Evolutionary conservation across 176 grass and related monocot genomes (phyloP).

Genomic region (Thinopyrum elongatum): DNA sequence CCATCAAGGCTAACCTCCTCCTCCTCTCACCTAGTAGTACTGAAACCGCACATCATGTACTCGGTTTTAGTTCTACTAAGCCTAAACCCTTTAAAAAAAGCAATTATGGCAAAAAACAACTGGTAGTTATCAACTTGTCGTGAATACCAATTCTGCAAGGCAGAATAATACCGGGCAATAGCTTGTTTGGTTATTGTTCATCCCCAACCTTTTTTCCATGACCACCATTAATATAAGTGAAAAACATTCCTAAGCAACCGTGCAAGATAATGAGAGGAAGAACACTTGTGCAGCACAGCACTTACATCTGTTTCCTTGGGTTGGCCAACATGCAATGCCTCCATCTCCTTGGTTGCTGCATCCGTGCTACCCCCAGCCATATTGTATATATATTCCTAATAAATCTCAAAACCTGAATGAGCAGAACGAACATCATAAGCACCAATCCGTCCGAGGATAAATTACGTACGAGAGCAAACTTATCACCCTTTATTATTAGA

Average conservation of each 20-base stretch:
- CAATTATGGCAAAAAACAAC: not conserved
- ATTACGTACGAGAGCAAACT: not conserved
- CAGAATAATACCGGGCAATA: not conserved
- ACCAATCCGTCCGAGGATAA: not conserved
- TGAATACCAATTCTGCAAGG: not conserved
- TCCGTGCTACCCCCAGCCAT: slow-evolving; percentile 17
- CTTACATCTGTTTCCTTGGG: slow-evolving; percentile 26
- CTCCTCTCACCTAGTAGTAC: too few species aligned
- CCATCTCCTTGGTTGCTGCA: slow-evolving; percentile 37
- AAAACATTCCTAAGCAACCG: not conserved
- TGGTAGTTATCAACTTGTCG: not conserved
- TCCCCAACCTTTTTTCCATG: not conserved
- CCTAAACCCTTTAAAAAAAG: too few species aligned
- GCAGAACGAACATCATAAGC: slow-evolving; percentile 11
- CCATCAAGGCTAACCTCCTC: too few species aligned
- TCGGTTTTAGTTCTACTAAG: too few species aligned
- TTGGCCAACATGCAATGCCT: slow-evolving; percentile 26
- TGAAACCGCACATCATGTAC: too few species aligned
- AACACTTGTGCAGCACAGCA: not conserved
- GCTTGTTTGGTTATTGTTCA: not conserved
- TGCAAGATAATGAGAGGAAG: not conserved
- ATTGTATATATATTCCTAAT: not conserved
- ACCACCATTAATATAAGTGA: not conserved
- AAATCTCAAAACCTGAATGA: slow-evolving; percentile 14
- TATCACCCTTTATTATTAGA: not conserved